Percentiles rank a stretch among this genome's conserved stretches.
Evolutionary conservation across 2,329 filamentous ascomycete species (phyloP).

Genomic region (Metarhizium guizhouense): DNA sequence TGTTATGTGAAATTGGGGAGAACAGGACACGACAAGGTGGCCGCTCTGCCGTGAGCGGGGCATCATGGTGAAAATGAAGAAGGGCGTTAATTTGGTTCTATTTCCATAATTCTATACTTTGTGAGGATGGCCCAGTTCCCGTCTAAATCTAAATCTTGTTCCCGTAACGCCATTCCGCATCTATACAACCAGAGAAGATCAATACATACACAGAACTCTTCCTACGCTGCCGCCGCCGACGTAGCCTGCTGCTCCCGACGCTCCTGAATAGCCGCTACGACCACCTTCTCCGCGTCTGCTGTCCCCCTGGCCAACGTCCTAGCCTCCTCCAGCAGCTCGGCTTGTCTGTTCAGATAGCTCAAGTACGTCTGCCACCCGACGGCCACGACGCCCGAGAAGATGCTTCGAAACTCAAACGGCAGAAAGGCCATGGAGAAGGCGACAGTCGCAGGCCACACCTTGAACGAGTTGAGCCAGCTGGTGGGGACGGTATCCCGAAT

Average conservation of each 20-base stretch:
- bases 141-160: background rate
- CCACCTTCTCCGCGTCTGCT: background rate
- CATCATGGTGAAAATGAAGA: too few relatives aligned
- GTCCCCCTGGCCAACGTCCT: background rate
- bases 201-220: background rate
- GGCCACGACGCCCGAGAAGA: conserved; percentile 71
- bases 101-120: too few relatives aligned
- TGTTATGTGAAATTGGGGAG: conserved; percentile 17
- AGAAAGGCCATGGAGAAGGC: conserved; percentile 84
- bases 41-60: background rate
- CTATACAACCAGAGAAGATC: background rate
- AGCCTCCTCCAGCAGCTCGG: conserved; percentile 36
- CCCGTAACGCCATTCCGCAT: background rate
- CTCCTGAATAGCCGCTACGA: background rate
- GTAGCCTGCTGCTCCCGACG: background rate
- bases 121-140: too few relatives aligned
- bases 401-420: conserved; percentile 65
- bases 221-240: background rate
- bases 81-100: too few relatives aligned
- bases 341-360: conserved; percentile 66
- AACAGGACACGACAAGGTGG: background rate
- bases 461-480: conserved; percentile 70
- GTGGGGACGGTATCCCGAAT: conserved; percentile 67
- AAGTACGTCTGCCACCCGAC: conserved; percentile 92
- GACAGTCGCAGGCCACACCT: conserved; percentile 82